A percentile compares a stretch with the other conserved stretches of the same genome.
These are phyloP conservation scores for Cryptosporidium ubiquitum DNA, from an alignment of 169 alveolate genomes.

Conservation along the genomic window DNA sequence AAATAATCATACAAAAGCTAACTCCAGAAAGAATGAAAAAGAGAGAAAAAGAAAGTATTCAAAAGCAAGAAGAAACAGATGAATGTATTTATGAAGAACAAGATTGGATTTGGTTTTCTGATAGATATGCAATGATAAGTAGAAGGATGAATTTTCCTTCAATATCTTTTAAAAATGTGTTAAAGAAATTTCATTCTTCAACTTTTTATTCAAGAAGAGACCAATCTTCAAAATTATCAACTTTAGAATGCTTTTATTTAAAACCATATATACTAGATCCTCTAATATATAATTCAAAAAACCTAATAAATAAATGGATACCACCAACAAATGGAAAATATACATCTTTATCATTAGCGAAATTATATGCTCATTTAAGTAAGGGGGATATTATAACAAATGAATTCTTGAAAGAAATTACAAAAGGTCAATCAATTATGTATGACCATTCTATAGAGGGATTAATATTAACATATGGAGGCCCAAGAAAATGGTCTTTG, in stretches of 20 bases:
- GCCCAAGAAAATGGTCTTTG: constrained; percentile 79
- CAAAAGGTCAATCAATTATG: constrained; percentile 39
- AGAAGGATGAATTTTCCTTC: constrained; percentile 17
- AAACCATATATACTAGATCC: constrained; percentile 79
- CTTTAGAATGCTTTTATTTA: constrained; percentile 68
- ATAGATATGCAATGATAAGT: constrained; percentile 34
- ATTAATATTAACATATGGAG: constrained; percentile 76
- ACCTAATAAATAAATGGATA: constrained; percentile 76
- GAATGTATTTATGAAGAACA: neutral
- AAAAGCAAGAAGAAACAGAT: neutral
- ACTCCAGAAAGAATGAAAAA: constrained; percentile 5
- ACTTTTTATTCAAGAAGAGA: too few relatives aligned
- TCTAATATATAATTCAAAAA: constrained; percentile 76
- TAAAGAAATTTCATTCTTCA: constrained; percentile 5
- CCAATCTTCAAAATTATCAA: constrained; percentile 74
- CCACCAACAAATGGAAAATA: constrained; percentile 79
- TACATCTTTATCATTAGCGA: constrained; percentile 77
- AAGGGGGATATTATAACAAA: constrained; percentile 38
- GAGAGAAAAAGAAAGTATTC: neutral
- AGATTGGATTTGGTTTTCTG: neutral
- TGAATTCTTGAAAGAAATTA: constrained; percentile 21
- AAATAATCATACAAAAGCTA: neutral
- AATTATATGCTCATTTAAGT: constrained; percentile 62
- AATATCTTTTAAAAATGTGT: neutral
- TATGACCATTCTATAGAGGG: constrained; percentile 77